Conservation (phyloP, 1,284 basidiomycete species). For the Apiotrichum montevideense region DNA sequence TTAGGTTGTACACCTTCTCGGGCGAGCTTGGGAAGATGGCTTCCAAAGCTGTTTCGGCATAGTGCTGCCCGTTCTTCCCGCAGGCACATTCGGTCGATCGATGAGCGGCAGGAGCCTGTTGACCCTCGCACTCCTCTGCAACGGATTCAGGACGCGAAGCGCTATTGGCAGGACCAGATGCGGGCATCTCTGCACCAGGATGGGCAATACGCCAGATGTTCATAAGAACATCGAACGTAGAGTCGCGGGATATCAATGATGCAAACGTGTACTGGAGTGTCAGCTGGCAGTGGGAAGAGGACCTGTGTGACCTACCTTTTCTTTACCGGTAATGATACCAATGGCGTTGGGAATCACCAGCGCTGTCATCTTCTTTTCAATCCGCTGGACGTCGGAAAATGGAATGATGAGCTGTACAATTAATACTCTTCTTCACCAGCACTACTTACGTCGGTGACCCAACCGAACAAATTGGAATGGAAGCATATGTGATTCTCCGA, state of each 20-base stretch:
- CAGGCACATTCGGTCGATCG: conserved; percentile 66
- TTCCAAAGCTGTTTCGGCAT: conserved; percentile 67
- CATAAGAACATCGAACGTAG: conserved; percentile 89
- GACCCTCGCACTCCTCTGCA: conserved; percentile 10
- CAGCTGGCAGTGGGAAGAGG: no score
- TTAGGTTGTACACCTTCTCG: conserved; percentile 90
- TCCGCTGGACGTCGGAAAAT: conserved; percentile 78
- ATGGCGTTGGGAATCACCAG: conserved; percentile 98
- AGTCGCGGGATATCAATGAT: conserved; percentile 92
- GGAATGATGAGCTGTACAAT: conserved; percentile 70
- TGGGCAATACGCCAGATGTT: conserved; percentile 93
- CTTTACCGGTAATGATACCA: conserved; percentile 72
- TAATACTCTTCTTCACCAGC: conserved; percentile 2
- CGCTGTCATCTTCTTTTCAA: conserved; percentile 98
- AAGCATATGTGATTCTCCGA: conserved; percentile 98
- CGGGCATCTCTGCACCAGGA: conserved; percentile 57
- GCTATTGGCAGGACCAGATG: conserved; percentile 5
- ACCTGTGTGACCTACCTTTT: conserved; percentile 37
- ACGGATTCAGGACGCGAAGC: conserved; percentile 29
- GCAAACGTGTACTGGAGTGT: conserved; percentile 76
- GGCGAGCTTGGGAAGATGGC: conserved; percentile 78
- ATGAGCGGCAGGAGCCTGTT: conserved; percentile 9
- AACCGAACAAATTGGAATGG: conserved; percentile 98
- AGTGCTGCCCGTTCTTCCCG: conserved; percentile 66
- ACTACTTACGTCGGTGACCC: conserved; percentile 83